Evolutionary conservation across 441 rosid genomes (phyloP).

Genomic region (Codiaeum variegatum): DNA sequence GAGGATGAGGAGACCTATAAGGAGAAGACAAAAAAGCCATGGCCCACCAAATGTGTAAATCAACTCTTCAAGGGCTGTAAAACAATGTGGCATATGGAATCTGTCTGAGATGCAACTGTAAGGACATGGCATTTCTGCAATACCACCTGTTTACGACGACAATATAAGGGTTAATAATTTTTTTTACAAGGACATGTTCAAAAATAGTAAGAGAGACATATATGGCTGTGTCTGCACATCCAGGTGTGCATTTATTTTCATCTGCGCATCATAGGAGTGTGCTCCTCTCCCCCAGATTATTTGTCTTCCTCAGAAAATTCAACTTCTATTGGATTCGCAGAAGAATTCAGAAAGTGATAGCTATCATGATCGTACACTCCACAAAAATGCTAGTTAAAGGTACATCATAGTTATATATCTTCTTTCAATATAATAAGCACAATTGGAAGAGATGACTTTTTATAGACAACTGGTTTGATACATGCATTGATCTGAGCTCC

Average conservation of each 20-base stretch:
- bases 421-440: not conserved
- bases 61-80: constrained; percentile 82
- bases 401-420: not conserved
- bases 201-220: constrained; percentile 10
- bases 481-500: not conserved
- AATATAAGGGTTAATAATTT: too few species aligned
- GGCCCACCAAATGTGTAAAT: constrained; percentile 95
- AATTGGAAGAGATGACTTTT: not conserved
- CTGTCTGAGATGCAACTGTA: constrained; percentile 75
- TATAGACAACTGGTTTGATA: not conserved
- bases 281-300: not conserved
- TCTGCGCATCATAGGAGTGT: not conserved
- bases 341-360: not conserved
- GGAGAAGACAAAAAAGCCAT: constrained; percentile 72
- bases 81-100: constrained; percentile 90
- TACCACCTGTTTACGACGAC: constrained; percentile 78
- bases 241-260: not conserved
- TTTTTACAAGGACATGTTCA: too few species aligned
- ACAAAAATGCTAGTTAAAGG: not conserved
- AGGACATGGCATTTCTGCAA: constrained; percentile 80
- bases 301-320: not conserved
- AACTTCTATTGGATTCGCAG: constrained; percentile 3
- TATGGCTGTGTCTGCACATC: not conserved
- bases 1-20: constrained; percentile 68
- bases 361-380: not conserved